phyloP scores from a whole-genome alignment of 108 stramenopile species.

The Pseudonitzschia pungens region DNA sequence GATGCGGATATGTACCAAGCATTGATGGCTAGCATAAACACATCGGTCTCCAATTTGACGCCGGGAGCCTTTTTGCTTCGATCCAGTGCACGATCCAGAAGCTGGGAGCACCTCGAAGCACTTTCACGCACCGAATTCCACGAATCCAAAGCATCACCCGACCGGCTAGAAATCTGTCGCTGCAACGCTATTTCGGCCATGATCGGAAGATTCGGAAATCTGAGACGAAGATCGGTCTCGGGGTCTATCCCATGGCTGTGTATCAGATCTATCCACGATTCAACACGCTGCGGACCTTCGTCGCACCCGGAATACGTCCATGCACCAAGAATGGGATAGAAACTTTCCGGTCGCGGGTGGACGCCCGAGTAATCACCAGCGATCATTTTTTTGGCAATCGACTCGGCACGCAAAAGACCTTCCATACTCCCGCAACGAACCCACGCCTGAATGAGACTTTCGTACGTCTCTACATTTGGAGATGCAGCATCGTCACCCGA shows the following conservation, averaged over 20 bases:
- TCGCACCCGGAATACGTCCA: slow-evolving; percentile 52
- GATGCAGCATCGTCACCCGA: slow-evolving; percentile 19
- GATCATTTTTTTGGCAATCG: slow-evolving; percentile 31
- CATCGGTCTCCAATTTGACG: slow-evolving; percentile 6
- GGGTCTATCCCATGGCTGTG: not conserved
- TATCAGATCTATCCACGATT: slow-evolving; percentile 47
- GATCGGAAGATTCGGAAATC: slow-evolving; percentile 8
- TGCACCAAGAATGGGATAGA: slow-evolving; percentile 72
- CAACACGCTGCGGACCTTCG: slow-evolving; percentile 50
- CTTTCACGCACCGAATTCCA: not conserved
- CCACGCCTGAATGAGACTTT: slow-evolving; percentile 77
- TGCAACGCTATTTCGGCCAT: slow-evolving; percentile 19
- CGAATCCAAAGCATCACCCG: not conserved
- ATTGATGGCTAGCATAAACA: slow-evolving; percentile 18
- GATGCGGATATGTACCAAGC: slow-evolving; percentile 12
- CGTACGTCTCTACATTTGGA: slow-evolving; percentile 66
- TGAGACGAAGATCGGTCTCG: not conserved
- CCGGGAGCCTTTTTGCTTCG: not conserved
- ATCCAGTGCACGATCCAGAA: slow-evolving; percentile 8
- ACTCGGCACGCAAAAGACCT: slow-evolving; percentile 56
- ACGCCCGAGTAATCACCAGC: not conserved
- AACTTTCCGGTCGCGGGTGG: slow-evolving; percentile 45
- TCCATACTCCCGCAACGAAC: slow-evolving; percentile 59
- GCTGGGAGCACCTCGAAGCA: not conserved
- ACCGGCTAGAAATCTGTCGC: slow-evolving; percentile 1